Evolutionary conservation across 306 rosid species (phyloP).

Genomic region (Corylus heterophylla): DNA sequence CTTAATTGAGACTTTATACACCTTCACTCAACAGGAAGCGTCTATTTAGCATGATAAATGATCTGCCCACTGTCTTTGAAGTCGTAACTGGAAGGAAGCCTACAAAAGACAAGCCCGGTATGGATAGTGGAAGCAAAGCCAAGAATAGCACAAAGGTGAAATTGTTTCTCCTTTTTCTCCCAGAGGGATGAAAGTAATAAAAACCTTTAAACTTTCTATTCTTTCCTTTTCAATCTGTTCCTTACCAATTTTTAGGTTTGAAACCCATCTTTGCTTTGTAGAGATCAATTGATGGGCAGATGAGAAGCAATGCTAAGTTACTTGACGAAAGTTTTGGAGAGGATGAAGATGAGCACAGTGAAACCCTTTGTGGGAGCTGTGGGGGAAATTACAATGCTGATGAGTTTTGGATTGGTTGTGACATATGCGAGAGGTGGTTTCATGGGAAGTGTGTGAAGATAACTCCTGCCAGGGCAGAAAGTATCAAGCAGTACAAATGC

Average conservation of each 20-base stretch:
- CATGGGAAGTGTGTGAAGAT: slow-evolving; percentile 68
- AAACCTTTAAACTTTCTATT: background rate
- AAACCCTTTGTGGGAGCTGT: slow-evolving; percentile 64
- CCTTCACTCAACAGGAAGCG: slow-evolving; percentile 47
- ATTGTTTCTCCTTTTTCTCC: slow-evolving; percentile 1
- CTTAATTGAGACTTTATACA: slow-evolving; percentile 3
- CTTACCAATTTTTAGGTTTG: slow-evolving; percentile 9
- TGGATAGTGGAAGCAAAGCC: slow-evolving; percentile 59
- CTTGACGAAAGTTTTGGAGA: slow-evolving; percentile 47
- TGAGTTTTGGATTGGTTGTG: slow-evolving; percentile 68
- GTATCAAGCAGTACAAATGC: slow-evolving; percentile 56
- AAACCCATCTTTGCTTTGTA: slow-evolving; percentile 27
- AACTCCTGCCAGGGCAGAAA: slow-evolving; percentile 57
- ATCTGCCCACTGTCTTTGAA: slow-evolving; percentile 63
- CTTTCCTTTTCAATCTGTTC: background rate
- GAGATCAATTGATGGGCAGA: slow-evolving; percentile 52
- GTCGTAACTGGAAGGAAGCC: slow-evolving; percentile 57
- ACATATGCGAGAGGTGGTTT: slow-evolving; percentile 66
- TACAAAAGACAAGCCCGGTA: slow-evolving; percentile 47
- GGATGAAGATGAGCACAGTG: slow-evolving; percentile 51
- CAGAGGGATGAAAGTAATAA: background rate
- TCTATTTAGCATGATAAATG: slow-evolving; percentile 53
- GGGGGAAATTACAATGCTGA: slow-evolving; percentile 54
- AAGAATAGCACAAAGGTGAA: slow-evolving; percentile 54
- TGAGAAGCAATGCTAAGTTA: slow-evolving; percentile 41